Evolutionary conservation across 176 grass and related monocot species (phyloP), one percentile per base, ranked within the genome.

Genomic region (Hyparrhenia diplandra): DNA sequence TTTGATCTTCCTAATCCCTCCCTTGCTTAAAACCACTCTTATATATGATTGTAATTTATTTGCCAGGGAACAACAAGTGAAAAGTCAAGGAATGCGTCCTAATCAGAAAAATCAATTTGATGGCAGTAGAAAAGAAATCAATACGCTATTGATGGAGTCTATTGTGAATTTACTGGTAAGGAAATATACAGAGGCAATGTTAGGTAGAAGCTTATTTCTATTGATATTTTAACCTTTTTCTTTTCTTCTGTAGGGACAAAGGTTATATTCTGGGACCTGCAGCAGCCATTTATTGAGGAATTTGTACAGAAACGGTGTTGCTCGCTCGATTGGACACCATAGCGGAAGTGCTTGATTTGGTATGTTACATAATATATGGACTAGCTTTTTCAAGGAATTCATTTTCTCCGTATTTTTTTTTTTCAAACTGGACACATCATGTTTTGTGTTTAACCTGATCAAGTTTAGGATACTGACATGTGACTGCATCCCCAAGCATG

Each of bases 251-350:
- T 88, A 98, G 96, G 96, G 35, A 89, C 65, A 70, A 98, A 98
- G 75, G 90, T 95, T 60, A 89, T 98, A 87, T 98, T 98, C 86
- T 98, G 96, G 96, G 96, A 98, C 82, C 73, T 98, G 75, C 91
- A 91, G 49, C 90, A 86, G 67, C 86, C 88, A 79, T 98, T 93
- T 89, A 95, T 98, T 77, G 90, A 93, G 29, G n/a, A 95, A 95
- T 73, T 77, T 98, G 25, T 98, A 98, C 82, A 98, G 86, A 90
- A 85, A 88, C 36, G 82, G 37, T 83, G 90, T 89, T 74, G 55
- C 87, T 12, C 92, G 79, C 90, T 66, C 85, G 96, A 63, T 57
- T 98, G 62, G 96, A 98, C 14, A 74, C 79, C 58, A 79, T 95
- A 78, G 86, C 76, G 32, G 96, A 95, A 80, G 75, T 85, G 69